These are phyloP conservation scores for Trichoderma erinaceum DNA, from an alignment of 495 filamentous ascomycete genomes.

Conservation along the genomic window DNA sequence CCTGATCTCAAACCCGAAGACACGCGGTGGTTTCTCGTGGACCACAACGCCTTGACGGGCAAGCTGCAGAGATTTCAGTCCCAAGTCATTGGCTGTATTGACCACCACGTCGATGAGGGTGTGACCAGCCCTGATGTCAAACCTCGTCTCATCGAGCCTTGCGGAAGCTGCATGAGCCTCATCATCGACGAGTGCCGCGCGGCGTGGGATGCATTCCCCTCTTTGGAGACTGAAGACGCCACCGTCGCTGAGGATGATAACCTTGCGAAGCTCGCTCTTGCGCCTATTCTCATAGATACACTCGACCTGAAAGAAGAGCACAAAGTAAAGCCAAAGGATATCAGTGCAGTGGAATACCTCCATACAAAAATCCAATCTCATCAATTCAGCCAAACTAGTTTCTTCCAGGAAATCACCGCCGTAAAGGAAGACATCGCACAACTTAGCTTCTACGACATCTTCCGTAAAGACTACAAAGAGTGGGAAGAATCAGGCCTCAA, in stretches of 20 bases:
- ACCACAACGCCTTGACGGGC: constrained; percentile 78
- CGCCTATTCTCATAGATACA: constrained; percentile 81
- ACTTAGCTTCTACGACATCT: constrained; percentile 64
- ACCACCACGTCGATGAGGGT: constrained; percentile 85
- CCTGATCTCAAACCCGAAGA: constrained; percentile 30
- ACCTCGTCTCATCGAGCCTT: constrained; percentile 60
- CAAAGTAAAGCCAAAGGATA: constrained; percentile 71
- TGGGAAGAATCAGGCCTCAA: constrained; percentile 59
- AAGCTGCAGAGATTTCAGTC: constrained; percentile 36
- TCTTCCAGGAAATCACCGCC: constrained; percentile 55
- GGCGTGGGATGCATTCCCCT: constrained; percentile 45
- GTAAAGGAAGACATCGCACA: constrained; percentile 68
- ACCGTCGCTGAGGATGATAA: constrained; percentile 40
- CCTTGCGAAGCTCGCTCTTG: constrained; percentile 70
- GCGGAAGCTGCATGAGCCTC: constrained; percentile 76
- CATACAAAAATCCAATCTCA: constrained; percentile 34
- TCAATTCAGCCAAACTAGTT: constrained; percentile 49
- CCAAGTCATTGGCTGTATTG: constrained; percentile 67
- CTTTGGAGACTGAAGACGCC: constrained; percentile 21
- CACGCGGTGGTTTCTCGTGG: constrained; percentile 66
- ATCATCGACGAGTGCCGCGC: constrained; percentile 56
- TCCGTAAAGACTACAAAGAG: constrained; percentile 89
- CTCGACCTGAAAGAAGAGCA: constrained; percentile 58
- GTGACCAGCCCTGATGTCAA: constrained; percentile 46
- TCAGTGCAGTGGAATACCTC: constrained; percentile 56